phyloP scores from a whole-genome alignment of 2,329 filamentous ascomycete species.

The Colletotrichum sp. region DNA sequence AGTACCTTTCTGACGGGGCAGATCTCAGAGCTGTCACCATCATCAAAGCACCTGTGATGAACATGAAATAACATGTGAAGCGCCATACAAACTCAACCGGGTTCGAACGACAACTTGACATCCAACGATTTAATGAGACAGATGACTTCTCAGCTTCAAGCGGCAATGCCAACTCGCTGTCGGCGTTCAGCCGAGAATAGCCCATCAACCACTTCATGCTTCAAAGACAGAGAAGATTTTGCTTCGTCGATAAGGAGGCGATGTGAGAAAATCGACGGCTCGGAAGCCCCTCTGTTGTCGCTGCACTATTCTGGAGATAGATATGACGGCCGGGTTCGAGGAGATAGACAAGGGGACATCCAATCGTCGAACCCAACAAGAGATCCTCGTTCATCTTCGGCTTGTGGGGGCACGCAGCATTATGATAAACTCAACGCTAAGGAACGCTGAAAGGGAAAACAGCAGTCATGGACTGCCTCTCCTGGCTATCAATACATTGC shows the following conservation, averaged over 20 bases:
- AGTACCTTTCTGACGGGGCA: neutral
- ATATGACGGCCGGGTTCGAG: neutral
- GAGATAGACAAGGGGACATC: neutral
- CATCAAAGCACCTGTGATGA: neutral
- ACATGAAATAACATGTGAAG: neutral
- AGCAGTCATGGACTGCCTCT: neutral
- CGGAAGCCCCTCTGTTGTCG: too few species aligned
- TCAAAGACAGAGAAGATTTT: neutral
- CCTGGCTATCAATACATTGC: neutral
- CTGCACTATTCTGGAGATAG: neutral
- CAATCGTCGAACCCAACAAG: neutral
- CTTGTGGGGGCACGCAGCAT: neutral
- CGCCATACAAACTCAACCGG: neutral
- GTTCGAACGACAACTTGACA: neutral
- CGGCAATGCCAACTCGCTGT: neutral
- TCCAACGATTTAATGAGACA: neutral
- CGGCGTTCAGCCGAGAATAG: neutral
- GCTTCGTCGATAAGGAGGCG: neutral
- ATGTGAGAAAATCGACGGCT: neutral
- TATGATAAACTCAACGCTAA: neutral
- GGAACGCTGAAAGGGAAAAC: neutral
- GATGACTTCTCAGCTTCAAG: neutral
- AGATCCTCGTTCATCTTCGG: neutral
- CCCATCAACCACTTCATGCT: neutral
- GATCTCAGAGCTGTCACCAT: neutral